Conservation (phyloP, 2,329 filamentous ascomycete genomes). For the Diaporthe sp. region DNA sequence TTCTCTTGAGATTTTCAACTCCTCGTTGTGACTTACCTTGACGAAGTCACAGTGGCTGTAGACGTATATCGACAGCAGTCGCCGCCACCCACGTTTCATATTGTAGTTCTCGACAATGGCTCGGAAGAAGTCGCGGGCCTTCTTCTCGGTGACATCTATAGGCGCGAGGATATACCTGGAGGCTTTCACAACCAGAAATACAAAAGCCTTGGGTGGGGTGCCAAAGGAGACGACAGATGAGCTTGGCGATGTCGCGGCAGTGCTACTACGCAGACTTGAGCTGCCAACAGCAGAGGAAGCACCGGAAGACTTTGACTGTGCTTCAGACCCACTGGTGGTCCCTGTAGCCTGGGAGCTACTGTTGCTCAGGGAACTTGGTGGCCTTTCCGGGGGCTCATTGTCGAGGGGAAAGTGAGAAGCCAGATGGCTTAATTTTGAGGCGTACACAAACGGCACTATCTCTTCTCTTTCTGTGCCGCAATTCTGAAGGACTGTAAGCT, state of each 20-base stretch:
- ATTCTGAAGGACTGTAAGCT: neutral
- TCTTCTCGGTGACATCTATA: slow-evolving; percentile 8
- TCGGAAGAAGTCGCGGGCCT: slow-evolving; percentile 12
- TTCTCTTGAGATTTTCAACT: too few species aligned
- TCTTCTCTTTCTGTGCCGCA: neutral
- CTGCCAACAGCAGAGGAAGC: neutral
- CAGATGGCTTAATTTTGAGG: neutral
- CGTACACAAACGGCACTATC: neutral
- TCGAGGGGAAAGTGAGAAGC: neutral
- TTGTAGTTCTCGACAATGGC: slow-evolving; percentile 9
- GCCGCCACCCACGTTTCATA: slow-evolving; percentile 18
- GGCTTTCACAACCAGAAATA: slow-evolving; percentile 15
- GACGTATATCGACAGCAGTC: slow-evolving; percentile 25
- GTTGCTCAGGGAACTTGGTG: slow-evolving; percentile 1
- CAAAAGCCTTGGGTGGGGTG: neutral
- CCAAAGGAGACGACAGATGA: slow-evolving; percentile 2
- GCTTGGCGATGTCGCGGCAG: neutral
- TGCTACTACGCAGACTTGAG: neutral
- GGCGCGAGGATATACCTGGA: neutral
- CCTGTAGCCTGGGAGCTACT: neutral
- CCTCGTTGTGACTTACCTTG: neutral
- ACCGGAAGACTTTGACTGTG: neutral
- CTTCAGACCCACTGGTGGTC: neutral
- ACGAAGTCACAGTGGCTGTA: slow-evolving; percentile 35
- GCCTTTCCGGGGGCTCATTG: neutral